phyloP scores from a whole-genome alignment of 192 early-diverging fungal genomes.

The Umbelopsis isabellina region DNA sequence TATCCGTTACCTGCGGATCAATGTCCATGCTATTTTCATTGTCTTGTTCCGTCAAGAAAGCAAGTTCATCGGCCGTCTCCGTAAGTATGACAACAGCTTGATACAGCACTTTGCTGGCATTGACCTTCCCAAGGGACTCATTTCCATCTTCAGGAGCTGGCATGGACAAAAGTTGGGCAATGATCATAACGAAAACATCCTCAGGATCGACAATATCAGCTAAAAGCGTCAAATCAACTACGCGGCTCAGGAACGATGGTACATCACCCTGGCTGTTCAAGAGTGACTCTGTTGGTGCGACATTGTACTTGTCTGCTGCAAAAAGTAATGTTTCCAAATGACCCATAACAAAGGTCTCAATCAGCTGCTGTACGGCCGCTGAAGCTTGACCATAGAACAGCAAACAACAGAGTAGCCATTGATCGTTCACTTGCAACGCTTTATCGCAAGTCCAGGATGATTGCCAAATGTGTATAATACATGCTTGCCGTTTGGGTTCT shows the following conservation, averaged over 20 bases:
- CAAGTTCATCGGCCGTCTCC: background rate
- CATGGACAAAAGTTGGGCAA: background rate
- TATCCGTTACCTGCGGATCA: background rate
- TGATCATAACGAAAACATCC: background rate
- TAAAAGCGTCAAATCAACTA: background rate
- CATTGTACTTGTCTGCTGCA: background rate
- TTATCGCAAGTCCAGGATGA: constrained; percentile 6
- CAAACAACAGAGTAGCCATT: constrained; percentile 30
- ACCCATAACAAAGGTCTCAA: constrained; percentile 15
- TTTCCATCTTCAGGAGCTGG: background rate
- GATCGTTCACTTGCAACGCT: constrained; percentile 1
- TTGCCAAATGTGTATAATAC: constrained; percentile 12
- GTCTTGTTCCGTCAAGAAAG: background rate
- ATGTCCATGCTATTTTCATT: background rate
- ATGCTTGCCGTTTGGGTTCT: background rate
- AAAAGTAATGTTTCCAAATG: background rate
- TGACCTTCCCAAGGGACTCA: too few relatives aligned
- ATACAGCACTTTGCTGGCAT: background rate
- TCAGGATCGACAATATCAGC: constrained; percentile 2
- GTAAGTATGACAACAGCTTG: background rate
- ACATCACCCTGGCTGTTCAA: background rate
- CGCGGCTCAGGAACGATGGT: background rate
- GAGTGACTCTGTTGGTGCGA: too few relatives aligned
- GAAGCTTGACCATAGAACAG: constrained; percentile 34
- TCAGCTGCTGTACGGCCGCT: constrained; percentile 27